A percentile compares a stretch with the other conserved stretches of the same genome.
phyloP scores from a whole-genome alignment of 129 eudicot species.

The Kitagawia praeruptora region DNA sequence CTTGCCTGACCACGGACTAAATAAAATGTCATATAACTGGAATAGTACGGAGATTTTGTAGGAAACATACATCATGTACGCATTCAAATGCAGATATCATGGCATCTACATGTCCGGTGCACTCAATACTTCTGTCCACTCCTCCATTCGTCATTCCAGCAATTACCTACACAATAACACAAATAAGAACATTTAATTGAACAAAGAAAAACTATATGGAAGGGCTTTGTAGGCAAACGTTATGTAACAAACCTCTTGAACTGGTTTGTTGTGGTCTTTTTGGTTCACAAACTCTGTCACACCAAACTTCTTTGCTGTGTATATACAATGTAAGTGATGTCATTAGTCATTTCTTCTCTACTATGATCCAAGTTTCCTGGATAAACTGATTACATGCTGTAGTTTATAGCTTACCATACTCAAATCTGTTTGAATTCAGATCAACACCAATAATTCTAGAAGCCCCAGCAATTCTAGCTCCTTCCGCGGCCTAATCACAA shows the following conservation, averaged over 20 bases:
- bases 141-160: slow-evolving; percentile 85
- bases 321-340: neutral
- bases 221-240: neutral
- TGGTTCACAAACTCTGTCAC: slow-evolving; percentile 79
- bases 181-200: neutral
- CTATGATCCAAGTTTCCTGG: neutral
- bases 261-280: slow-evolving; percentile 58
- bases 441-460: slow-evolving; percentile 74
- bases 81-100: slow-evolving; percentile 89
- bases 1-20: neutral
- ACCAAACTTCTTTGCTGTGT: slow-evolving; percentile 74
- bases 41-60: neutral
- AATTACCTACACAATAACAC: slow-evolving; percentile 31
- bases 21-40: neutral
- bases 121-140: slow-evolving; percentile 71
- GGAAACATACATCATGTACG: slow-evolving; percentile 64
- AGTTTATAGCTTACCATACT: slow-evolving; percentile 28
- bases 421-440: slow-evolving; percentile 47
- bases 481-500: slow-evolving; percentile 64
- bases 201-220: neutral
- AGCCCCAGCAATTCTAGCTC: slow-evolving; percentile 74
- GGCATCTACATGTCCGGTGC: slow-evolving; percentile 62
- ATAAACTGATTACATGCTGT: neutral
- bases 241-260: slow-evolving; percentile 44
- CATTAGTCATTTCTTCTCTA: neutral